Conservation (phyloP, 2,329 filamentous ascomycete genomes). For the Fusarium sororula region DNA sequence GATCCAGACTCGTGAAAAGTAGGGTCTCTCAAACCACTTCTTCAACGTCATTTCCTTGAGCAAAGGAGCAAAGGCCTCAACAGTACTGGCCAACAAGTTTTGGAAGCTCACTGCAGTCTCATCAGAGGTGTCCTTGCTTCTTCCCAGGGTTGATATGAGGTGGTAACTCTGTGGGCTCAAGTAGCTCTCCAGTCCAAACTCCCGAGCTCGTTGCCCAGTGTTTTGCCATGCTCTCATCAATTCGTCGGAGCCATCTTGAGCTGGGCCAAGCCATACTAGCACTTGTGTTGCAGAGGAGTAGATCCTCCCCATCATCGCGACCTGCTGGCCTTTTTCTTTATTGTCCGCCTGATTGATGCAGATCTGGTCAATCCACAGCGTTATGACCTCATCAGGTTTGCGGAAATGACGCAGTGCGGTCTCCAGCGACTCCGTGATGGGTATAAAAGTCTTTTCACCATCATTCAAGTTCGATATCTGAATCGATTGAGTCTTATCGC, state of each 20-base stretch:
- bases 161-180: neutral
- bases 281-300: neutral
- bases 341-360: neutral
- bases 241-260: neutral
- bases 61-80: neutral
- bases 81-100: rapidly evolving
- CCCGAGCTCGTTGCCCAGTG: neutral
- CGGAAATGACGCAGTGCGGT: neutral
- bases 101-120: neutral
- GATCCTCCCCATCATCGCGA: neutral
- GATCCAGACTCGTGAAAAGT: constrained; percentile 1
- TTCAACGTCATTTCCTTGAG: rapidly evolving
- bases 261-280: neutral
- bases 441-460: neutral
- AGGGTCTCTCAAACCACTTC: neutral
- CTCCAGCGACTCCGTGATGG: neutral
- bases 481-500: neutral
- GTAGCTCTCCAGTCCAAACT: neutral
- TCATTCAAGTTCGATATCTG: rapidly evolving
- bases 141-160: neutral
- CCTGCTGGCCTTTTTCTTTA: neutral
- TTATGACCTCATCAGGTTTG: neutral
- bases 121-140: neutral
- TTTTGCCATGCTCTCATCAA: neutral
- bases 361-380: neutral